phyloP scores from a whole-genome alignment of 192 early-diverging fungal genomes.

The Rhizophlyctis rosea region DNA sequence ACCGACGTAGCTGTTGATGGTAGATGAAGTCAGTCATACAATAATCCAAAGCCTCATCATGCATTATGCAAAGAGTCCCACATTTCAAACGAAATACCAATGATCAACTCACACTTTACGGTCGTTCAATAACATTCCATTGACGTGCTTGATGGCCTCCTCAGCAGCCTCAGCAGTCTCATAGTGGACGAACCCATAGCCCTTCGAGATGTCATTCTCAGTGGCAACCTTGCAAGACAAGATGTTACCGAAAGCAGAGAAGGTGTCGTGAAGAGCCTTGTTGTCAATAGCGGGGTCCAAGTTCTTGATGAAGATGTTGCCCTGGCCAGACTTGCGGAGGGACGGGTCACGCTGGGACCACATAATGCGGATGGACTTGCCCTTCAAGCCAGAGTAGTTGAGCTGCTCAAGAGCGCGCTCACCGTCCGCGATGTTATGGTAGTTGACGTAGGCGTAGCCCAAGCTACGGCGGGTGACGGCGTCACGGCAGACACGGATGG shows the following conservation, averaged over 20 bases:
- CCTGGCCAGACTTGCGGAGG: constrained; percentile 82
- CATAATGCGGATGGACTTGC: constrained; percentile 97
- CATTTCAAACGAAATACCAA: too few relatives aligned
- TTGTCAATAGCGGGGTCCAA: constrained; percentile 95
- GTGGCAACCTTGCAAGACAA: constrained; percentile 96
- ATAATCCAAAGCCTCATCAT: constrained; percentile 2
- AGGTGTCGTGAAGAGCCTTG: constrained; percentile 99
- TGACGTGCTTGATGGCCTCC: constrained; percentile 93
- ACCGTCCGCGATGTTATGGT: constrained; percentile 82
- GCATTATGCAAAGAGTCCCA: constrained; percentile 1
- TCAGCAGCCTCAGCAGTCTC: constrained; percentile 92
- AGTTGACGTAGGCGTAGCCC: constrained; percentile 99
- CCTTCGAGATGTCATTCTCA: constrained; percentile 77
- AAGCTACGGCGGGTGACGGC: constrained; percentile 93
- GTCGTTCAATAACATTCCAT: constrained; percentile 99
- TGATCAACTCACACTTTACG: constrained; percentile 75
- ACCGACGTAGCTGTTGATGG: constrained; percentile 71
- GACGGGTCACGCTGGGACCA: constrained; percentile 99
- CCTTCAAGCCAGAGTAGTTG: constrained; percentile 96
- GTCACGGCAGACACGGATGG: constrained; percentile 97
- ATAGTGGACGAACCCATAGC: constrained; percentile 99
- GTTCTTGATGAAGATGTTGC: constrained; percentile 99
- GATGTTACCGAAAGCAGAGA: constrained; percentile 95
- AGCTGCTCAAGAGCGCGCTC: constrained; percentile 89
- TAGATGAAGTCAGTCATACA: constrained; percentile 9